Evolutionary conservation across 139 green algal species (phyloP), one percentile per base, ranked within the genome.

Genomic region (Closterium sp.): DNA sequence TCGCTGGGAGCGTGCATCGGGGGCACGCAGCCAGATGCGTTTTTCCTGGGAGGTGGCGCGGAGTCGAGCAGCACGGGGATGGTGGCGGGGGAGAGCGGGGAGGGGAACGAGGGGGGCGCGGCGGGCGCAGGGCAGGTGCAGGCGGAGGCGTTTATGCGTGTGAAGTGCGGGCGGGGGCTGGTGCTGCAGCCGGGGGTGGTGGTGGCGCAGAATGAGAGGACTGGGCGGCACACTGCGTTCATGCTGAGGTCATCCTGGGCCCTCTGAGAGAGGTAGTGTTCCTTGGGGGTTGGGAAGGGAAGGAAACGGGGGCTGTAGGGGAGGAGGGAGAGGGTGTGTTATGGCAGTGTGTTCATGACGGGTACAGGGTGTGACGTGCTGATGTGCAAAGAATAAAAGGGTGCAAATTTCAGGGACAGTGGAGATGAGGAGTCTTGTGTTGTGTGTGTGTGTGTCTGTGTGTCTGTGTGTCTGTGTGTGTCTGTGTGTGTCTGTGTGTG

Each of bases 151-250:
- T 93, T 93, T 86, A 17, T 93, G 27, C 27, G 85, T 10, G n/a
- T 93, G 27, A 28, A 30, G 11, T 93, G 87, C 31, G 91, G 86
- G 28, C 22, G 38, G 30, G 91, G 91, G 24, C 32, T 93, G 31
- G 92, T 34, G 31, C 32, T 93, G 38, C 87, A 93, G 42, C 91
- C 91, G 86, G 91, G 91, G 32, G 62, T 93, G 34, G 87, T 93
- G 38, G 22, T 86, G 24, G 62, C 91, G 27, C 11, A 62, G 21
- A 86, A 90, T 28, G 87, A 70, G n/a, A 42, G 45, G 89, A 32
- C 38, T 88, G 85, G 79, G 24, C 28, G 84, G 84, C 42, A 92
- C 45, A 38, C 29, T 13, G 89, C 89, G n/a, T 31, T 92, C n/a
- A 88, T 92, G 89, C 89, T 92, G 4, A 70, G 89, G 24, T 89